Base-by-base conservation (phyloP, 176 grass and related monocot species). In the Eragrostis curvula region DNA sequence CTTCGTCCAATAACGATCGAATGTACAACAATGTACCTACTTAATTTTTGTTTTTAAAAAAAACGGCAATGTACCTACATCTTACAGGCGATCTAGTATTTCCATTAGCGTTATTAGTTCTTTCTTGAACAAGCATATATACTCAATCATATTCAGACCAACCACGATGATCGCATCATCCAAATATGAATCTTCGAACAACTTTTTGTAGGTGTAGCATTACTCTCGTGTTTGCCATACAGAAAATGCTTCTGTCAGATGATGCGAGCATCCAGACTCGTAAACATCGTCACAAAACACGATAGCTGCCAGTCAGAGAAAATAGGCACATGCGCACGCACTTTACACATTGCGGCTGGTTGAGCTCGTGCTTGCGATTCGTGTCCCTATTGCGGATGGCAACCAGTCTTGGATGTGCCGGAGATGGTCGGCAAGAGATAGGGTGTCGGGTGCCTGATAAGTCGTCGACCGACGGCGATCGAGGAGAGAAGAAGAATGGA, bases 351-450 rank as follows among this genome's bases (percentile, higher is more conserved):
- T 36, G 32, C 32, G 32, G 32, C 6, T 75, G 23, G 16, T 20
- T 73, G 50, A 15, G 10, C 13, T 0, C 17, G 24, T 27, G 28
- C 48, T 30, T 8, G 43, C 63, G 57, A 27, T 62, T 24, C 57
- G 24, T 8, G 25, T 67, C 81, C 44, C 69, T 74, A 14, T 23
- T 20, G 0, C 14, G 18, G 82, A 77, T 59, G 82, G 70, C 73
- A 60, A 42, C 73, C 17, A 47, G 39, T 79, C 27, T 53, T 53
- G 83, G 56, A 72, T 53, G 12, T 10, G 12, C 53, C 21, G 58
- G 68, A 15, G 36, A 65, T 85, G 75, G 75, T 72, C 83, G 55
- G 83, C 66, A 85, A 63, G 66, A 85, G 74, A 85, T 70, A 41
- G 51, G 25, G 23, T 3, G 32, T 36, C 23, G 23, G 51, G 50